phyloP scores from a whole-genome alignment of 768 basidiomycete genomes.

The Boletus huronensis region DNA sequence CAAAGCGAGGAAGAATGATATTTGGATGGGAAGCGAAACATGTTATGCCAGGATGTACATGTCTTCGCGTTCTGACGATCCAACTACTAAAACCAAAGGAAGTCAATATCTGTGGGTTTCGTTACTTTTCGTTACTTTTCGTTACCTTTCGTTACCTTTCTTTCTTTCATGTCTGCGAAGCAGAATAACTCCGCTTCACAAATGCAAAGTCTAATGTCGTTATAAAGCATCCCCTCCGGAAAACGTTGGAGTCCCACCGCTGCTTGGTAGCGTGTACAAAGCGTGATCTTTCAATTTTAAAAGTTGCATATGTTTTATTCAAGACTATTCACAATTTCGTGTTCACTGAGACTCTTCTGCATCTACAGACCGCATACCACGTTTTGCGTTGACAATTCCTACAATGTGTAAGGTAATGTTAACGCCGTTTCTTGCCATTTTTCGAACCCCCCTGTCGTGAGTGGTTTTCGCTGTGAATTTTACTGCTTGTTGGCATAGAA shows the following conservation, averaged over 20 bases:
- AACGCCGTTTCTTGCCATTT: not conserved
- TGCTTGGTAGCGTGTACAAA: not conserved
- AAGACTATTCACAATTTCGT: not conserved
- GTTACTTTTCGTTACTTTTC: not conserved
- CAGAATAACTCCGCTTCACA: not conserved
- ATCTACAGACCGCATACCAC: not conserved
- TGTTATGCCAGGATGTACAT: not conserved
- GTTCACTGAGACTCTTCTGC: not conserved
- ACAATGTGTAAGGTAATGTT: not conserved
- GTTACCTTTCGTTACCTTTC: not conserved
- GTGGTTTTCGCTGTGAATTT: too few relatives aligned
- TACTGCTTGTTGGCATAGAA: not conserved
- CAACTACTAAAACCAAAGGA: not conserved
- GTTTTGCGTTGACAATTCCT: not conserved
- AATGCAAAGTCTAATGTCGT: not conserved
- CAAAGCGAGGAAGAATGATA: conserved; percentile 57
- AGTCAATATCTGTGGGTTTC: not conserved
- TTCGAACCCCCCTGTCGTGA: not conserved
- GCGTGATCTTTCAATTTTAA: not conserved
- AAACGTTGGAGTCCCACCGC: not conserved
- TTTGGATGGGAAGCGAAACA: too few relatives aligned
- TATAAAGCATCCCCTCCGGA: not conserved
- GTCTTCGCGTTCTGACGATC: not conserved
- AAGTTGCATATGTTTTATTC: not conserved
- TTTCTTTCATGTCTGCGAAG: not conserved